Conservation (phyloP, 2,329 filamentous ascomycete genomes). For the Drechmeria coniospora region DNA sequence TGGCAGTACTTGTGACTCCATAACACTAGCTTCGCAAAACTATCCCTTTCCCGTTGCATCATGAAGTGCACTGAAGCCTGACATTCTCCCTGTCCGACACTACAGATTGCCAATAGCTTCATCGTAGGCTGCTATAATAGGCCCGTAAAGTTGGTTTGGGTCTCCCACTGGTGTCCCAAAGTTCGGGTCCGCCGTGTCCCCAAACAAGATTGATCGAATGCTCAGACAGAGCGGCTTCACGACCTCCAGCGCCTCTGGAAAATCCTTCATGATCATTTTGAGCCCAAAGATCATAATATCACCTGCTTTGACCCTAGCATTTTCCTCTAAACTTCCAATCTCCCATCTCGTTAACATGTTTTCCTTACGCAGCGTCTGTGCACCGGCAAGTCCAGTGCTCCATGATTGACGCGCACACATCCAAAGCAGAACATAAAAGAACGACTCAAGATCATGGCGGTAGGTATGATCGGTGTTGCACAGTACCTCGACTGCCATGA, state of each 20-base stretch:
- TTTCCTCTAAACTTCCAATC: slow-evolving; percentile 3
- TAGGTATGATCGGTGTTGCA: slow-evolving; percentile 11
- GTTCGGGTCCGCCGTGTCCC: too few relatives aligned
- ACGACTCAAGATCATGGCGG: too few relatives aligned
- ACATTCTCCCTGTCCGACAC: too few relatives aligned
- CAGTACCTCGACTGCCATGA: slow-evolving; percentile 20
- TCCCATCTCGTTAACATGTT: slow-evolving; percentile 4
- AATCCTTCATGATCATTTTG: slow-evolving; percentile 4
- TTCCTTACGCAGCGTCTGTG: neutral
- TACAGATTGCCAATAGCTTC: slow-evolving; percentile 2
- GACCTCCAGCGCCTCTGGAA: slow-evolving; percentile 5
- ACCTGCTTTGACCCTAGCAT: too few relatives aligned
- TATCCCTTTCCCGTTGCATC: too few relatives aligned
- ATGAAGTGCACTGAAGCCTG: too few relatives aligned
- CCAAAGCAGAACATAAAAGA: too few relatives aligned
- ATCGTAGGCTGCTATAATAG: slow-evolving; percentile 6
- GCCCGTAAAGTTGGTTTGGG: slow-evolving; percentile 5
- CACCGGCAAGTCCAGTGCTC: slow-evolving; percentile 1
- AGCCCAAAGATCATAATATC: too few relatives aligned
- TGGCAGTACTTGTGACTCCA: too few relatives aligned
- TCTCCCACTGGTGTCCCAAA: slow-evolving; percentile 5
- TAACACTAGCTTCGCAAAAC: too few relatives aligned
- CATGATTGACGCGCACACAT: slow-evolving; percentile 6
- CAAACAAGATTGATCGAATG: slow-evolving; percentile 6
- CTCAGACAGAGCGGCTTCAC: slow-evolving; percentile 7